Evolutionary conservation across 1,284 basidiomycete species (phyloP).

Genomic region (Volvariella volvacea): DNA sequence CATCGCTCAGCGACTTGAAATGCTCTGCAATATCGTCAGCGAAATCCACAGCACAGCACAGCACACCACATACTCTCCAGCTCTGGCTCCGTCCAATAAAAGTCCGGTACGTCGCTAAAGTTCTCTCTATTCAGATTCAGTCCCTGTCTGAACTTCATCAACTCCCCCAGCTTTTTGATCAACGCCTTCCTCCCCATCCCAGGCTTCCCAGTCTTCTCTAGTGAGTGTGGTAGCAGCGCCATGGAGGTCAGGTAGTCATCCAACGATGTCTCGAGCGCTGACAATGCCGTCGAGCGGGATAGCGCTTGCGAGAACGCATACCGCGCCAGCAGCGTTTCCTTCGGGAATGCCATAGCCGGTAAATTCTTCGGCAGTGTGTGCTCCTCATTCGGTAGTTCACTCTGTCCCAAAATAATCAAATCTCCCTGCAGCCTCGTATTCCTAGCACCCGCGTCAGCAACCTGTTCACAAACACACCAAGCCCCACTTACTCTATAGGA

Average conservation of each 20-base stretch:
- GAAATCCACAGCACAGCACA: not conserved
- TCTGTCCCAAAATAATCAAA: conserved; percentile 80
- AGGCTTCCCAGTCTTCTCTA: conserved; percentile 75
- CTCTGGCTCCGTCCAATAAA: conserved; percentile 89
- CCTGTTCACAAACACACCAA: conserved; percentile 9
- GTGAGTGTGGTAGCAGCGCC: conserved; percentile 65
- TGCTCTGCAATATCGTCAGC: conserved; percentile 44
- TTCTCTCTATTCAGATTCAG: conserved; percentile 85
- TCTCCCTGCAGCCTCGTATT: conserved; percentile 83
- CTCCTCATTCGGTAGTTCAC: conserved; percentile 43
- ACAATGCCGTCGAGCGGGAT: conserved; percentile 79
- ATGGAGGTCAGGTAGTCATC: conserved; percentile 80
- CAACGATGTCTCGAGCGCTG: conserved; percentile 75
- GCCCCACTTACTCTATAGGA: conserved; percentile 62
- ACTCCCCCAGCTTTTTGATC: conserved; percentile 82
- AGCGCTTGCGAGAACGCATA: conserved; percentile 89
- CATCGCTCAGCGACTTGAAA: conserved; percentile 76
- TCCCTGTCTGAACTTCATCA: conserved; percentile 85
- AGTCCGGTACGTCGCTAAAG: conserved; percentile 82
- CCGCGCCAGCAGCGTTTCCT: conserved; percentile 69
- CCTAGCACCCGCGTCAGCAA: conserved; percentile 32
- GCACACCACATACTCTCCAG: conserved; percentile 56
- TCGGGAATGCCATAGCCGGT: conserved; percentile 46
- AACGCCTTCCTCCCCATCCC: conserved; percentile 73
- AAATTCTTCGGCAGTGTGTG: conserved; percentile 35